Evolutionary conservation across 768 basidiomycete species (phyloP).

Genomic region (Termitomyces sp.): DNA sequence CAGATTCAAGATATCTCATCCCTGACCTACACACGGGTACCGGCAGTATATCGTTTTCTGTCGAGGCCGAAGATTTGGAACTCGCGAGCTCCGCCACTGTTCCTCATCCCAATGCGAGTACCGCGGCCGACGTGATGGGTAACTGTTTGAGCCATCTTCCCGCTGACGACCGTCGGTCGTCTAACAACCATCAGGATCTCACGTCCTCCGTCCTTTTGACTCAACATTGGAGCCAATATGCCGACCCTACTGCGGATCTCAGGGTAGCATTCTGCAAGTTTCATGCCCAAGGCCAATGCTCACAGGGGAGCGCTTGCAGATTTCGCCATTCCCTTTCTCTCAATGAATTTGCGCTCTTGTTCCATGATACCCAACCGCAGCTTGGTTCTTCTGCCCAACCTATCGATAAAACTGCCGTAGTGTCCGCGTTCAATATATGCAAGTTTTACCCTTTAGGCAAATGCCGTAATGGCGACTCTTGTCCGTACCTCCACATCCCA

Average conservation of each 20-base stretch:
- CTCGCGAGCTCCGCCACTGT: not conserved
- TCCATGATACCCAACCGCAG: slow-evolving; percentile 31
- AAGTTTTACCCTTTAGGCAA: slow-evolving; percentile 29
- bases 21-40: not conserved
- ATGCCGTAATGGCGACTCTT: slow-evolving; percentile 32
- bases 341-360: slow-evolving; percentile 32
- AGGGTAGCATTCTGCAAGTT: slow-evolving; percentile 33
- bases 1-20: not conserved
- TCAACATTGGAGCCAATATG: slow-evolving; percentile 38
- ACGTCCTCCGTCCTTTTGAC: slow-evolving; percentile 17
- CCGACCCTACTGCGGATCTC: slow-evolving; percentile 30
- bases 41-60: not conserved
- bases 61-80: not conserved
- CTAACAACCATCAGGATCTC: not conserved
- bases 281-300: slow-evolving; percentile 30
- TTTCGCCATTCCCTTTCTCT: slow-evolving; percentile 36
- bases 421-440: slow-evolving; percentile 19
- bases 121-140: not conserved
- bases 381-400: slow-evolving; percentile 7
- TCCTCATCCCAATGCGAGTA: not conserved
- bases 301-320: slow-evolving; percentile 23
- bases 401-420: not conserved
- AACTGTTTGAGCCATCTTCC: not conserved
- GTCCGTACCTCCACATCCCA: slow-evolving; percentile 28
- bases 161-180: slow-evolving; percentile 6